phyloP scores from a whole-genome alignment of 192 early-diverging fungal genomes.

The Pecoramyces ruminantium region DNA sequence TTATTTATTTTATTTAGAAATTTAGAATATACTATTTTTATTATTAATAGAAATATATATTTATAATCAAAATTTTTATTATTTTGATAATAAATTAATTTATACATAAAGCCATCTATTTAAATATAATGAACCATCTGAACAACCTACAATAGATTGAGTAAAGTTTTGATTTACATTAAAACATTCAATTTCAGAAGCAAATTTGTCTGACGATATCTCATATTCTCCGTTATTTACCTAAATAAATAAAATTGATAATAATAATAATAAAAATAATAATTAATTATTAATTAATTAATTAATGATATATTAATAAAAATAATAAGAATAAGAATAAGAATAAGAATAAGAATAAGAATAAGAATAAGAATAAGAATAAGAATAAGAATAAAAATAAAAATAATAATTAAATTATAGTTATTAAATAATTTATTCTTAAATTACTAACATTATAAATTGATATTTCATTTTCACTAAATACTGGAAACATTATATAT shows the following conservation, averaged over 20 bases:
- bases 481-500: background rate
- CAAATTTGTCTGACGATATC: background rate
- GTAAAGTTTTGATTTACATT: background rate
- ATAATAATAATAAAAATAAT: background rate
- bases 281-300: background rate
- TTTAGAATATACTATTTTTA: too few species aligned
- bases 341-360: too few species aligned
- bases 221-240: background rate
- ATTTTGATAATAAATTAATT: too few species aligned
- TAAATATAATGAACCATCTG: background rate
- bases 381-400: too few species aligned
- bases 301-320: too few species aligned
- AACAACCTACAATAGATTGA: background rate
- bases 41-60: too few species aligned
- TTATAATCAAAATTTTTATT: too few species aligned
- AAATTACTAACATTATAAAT: background rate
- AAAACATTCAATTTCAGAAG: background rate
- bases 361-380: too few species aligned
- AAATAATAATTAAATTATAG: too few species aligned
- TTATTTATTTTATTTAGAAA: too few species aligned
- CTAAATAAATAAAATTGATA: background rate
- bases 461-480: background rate
- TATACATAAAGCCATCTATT: background rate
- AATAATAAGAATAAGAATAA: too few species aligned
- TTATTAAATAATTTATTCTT: background rate